Evolutionary conservation across 2,329 filamentous ascomycete species (phyloP).

Genomic region (Xylaria sp.): DNA sequence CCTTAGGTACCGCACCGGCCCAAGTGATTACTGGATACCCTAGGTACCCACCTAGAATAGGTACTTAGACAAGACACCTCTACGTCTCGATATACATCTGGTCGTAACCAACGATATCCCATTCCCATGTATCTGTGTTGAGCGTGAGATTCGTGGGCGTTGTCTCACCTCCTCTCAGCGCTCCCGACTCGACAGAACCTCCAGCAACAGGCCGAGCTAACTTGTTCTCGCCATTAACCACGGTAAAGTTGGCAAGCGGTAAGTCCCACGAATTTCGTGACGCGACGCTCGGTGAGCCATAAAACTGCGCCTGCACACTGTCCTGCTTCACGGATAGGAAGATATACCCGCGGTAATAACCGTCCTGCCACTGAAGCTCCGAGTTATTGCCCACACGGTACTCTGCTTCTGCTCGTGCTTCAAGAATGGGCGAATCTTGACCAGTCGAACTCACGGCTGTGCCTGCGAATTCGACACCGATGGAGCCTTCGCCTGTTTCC

Average conservation of each 20-base stretch:
- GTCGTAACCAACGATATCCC: constrained; percentile 40
- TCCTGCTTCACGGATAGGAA: constrained; percentile 64
- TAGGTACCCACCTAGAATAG: background rate
- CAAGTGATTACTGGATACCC: too few species aligned
- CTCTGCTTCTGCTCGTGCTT: constrained; percentile 53
- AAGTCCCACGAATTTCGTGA: constrained; percentile 68
- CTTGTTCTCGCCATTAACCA: constrained; percentile 65
- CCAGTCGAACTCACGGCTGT: constrained; percentile 70
- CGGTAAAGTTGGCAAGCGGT: constrained; percentile 72
- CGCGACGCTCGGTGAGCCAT: constrained; percentile 63
- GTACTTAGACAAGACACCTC: background rate
- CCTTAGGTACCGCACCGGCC: too few species aligned
- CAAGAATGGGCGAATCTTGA: constrained; percentile 59
- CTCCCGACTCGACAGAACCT: constrained; percentile 58
- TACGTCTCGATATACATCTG: constrained; percentile 38
- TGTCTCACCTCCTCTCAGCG: constrained; percentile 54
- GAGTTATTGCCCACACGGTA: constrained; percentile 51
- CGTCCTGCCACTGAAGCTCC: constrained; percentile 74
- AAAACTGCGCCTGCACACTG: constrained; percentile 67
- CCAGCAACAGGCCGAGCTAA: constrained; percentile 52
- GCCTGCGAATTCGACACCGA: constrained; percentile 70
- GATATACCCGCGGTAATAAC: constrained; percentile 77
- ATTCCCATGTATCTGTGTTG: constrained; percentile 38
- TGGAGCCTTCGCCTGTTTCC: constrained; percentile 57
- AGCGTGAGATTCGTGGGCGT: constrained; percentile 59